A percentile compares a stretch with the other conserved stretches of the same genome.
Conservation (phyloP, 2,329 filamentous ascomycete genomes). For the Nemania diffusa region DNA sequence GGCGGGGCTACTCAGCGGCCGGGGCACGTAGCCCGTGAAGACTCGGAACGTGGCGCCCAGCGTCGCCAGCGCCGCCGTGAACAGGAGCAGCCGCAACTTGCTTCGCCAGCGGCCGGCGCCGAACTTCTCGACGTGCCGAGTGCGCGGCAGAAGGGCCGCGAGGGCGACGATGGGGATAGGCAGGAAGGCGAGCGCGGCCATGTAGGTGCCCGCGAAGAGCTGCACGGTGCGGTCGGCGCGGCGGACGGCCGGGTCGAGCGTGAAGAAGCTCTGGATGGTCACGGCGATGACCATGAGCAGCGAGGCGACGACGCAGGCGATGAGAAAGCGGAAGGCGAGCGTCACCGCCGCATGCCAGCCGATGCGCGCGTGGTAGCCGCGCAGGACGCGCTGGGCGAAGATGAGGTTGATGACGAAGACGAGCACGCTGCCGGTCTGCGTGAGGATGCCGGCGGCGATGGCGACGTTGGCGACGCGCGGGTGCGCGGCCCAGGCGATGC, state of each 20-base stretch:
- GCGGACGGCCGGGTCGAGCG: conserved; percentile 62
- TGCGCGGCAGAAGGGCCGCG: conserved; percentile 58
- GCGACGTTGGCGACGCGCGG: conserved; percentile 55
- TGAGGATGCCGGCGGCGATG: conserved; percentile 74
- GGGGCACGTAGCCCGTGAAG: conserved; percentile 65
- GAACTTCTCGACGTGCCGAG: conserved; percentile 64
- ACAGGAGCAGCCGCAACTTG: conserved; percentile 73
- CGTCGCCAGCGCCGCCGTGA: conserved; percentile 68
- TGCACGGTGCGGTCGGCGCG: conserved; percentile 70
- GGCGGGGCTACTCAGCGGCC: conserved; percentile 64
- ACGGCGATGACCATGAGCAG: conserved; percentile 74
- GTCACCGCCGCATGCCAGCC: conserved; percentile 72
- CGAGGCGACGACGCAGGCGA: conserved; percentile 65
- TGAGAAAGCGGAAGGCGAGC: conserved; percentile 66
- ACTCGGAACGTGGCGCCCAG: conserved; percentile 77
- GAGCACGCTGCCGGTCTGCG: conserved; percentile 77
- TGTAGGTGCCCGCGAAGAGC: conserved; percentile 68
- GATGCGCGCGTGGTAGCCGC: conserved; percentile 75
- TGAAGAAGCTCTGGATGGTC: conserved; percentile 74
- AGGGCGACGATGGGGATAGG: conserved; percentile 61
- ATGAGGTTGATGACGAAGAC: conserved; percentile 83
- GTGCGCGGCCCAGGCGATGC: conserved; percentile 63
- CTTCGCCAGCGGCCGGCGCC: conserved; percentile 73
- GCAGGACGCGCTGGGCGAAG: conserved; percentile 78
- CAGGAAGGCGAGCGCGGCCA: conserved; percentile 70